These are phyloP conservation scores for Boletus reticulatus DNA, from an alignment of 768 basidiomycete species.

Conservation along the genomic window DNA sequence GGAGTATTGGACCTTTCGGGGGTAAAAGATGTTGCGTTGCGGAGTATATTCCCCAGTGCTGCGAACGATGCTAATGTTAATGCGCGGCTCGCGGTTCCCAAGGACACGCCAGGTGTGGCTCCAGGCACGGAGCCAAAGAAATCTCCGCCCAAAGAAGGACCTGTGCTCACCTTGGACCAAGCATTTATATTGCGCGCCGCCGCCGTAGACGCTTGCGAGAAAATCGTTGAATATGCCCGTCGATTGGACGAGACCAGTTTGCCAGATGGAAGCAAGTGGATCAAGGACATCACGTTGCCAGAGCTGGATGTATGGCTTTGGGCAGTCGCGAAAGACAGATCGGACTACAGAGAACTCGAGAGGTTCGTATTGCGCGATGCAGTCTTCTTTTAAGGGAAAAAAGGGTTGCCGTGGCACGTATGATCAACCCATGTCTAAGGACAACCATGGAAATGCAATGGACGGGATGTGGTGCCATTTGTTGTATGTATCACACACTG, in stretches of 20 bases:
- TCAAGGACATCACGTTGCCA: conserved; percentile 55
- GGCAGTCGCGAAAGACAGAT: conserved; percentile 75
- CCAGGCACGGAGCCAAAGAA: conserved; percentile 17
- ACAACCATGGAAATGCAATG: neutral
- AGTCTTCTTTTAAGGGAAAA: conserved; percentile 54
- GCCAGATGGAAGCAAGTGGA: conserved; percentile 41
- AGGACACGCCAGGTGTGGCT: conserved; percentile 7
- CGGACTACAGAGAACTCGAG: conserved; percentile 63
- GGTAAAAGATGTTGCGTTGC: conserved; percentile 39
- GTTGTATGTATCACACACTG: neutral
- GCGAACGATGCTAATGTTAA: conserved; percentile 38
- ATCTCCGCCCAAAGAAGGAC: conserved; percentile 42
- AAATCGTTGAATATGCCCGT: conserved; percentile 56
- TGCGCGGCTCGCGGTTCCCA: conserved; percentile 38
- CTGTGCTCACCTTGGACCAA: conserved; percentile 55
- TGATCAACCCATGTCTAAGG: conserved; percentile 1
- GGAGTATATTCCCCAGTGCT: conserved; percentile 48
- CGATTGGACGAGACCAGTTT: conserved; percentile 23
- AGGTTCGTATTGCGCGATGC: conserved; percentile 69
- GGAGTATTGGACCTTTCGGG: conserved; percentile 68
- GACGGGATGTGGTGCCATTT: conserved; percentile 1
- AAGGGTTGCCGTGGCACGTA: neutral
- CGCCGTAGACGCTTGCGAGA: conserved; percentile 75
- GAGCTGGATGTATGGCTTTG: conserved; percentile 80
- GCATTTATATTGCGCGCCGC: conserved; percentile 76